Base-by-base conservation (phyloP, 2,329 filamentous ascomycete genomes). In the Aspergillus flavus region DNA sequence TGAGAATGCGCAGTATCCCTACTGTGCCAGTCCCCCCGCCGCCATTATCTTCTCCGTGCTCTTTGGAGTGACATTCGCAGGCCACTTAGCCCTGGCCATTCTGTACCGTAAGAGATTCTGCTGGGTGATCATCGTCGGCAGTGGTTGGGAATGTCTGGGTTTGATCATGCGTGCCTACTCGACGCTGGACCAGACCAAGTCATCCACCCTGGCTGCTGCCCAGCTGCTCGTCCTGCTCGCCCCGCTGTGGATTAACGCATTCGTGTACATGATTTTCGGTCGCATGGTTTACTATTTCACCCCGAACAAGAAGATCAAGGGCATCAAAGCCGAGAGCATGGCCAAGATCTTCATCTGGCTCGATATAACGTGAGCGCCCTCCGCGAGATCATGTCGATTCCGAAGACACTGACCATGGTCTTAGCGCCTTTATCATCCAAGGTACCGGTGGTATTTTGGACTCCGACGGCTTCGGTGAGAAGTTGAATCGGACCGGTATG, bases 51-150 rank as follows among this genome's bases (percentile, higher is more conserved):
- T 79, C 64, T 59, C 75, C 3, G 66, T 74, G 6, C 58, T 79
- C 12, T 81, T 81, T 65, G 76, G 76, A 1, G 6, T 65, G 16
- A 59, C 59, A 2, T 43, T 34, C 11, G 26, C 57, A 12, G 48
- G 64, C 6, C 79, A 81, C 59, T 68, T 78, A n/a, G 68, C 69
- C 14, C 77, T 80, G 67, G 77, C 76, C 1, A 64, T 75, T 57
- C 59, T 69, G 21, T 75, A 78, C 67, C 73, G 71, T 19, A 52
- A 57, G 81, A 61, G 63, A 64, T 11, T 80, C 81, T 64, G 78
- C 73, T 81, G 77, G 79, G 78, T 82, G 4, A 76, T 84, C 11
- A 76, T 82, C 48, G 79, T 83, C 73, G 82, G 78, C 10, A 68
- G 69, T 3, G 30, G 68, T 0, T 83, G 81, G 80, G 81, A 84